Conservation (phyloP, 2,329 filamentous ascomycete genomes). For the Colletotrichum caudatum region DNA sequence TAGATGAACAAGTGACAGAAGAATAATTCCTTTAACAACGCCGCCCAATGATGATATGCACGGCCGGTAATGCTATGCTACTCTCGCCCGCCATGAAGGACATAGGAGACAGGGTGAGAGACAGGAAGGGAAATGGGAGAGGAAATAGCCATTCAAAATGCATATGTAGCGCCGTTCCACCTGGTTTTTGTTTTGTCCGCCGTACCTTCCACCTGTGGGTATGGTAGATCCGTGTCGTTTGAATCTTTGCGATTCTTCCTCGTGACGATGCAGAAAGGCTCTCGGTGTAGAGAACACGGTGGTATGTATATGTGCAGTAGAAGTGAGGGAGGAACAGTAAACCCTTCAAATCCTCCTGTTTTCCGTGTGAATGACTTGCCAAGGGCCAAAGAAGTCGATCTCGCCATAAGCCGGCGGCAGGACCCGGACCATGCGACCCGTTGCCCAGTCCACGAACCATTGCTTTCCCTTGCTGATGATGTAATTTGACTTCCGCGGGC, state of each 20-base stretch:
- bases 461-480: slow-evolving; percentile 68
- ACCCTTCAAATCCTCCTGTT: slow-evolving; percentile 57
- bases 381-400: slow-evolving; percentile 61
- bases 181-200: slow-evolving; percentile 33
- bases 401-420: slow-evolving; percentile 67
- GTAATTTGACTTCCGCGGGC: slow-evolving; percentile 69
- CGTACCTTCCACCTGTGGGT: slow-evolving; percentile 20
- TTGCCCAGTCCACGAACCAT: slow-evolving; percentile 71
- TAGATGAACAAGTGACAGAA: too few species aligned
- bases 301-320: slow-evolving; percentile 35
- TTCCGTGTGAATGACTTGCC: slow-evolving; percentile 63
- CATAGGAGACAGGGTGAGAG: slow-evolving; percentile 5
- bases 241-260: slow-evolving; percentile 38
- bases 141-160: slow-evolving; percentile 21
- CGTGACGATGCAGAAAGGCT: slow-evolving; percentile 36
- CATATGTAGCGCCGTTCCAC: slow-evolving; percentile 33
- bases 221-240: slow-evolving; percentile 27
- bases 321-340: not conserved
- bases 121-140: not conserved
- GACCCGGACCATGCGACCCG: slow-evolving; percentile 66
- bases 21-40: slow-evolving; percentile 12
- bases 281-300: slow-evolving; percentile 16
- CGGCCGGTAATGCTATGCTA: slow-evolving; percentile 19
- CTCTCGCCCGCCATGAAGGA: slow-evolving; percentile 10
- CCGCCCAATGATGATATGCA: slow-evolving; percentile 37